phyloP scores from a whole-genome alignment of 208 protist genomes.

The Wallacemonas sp. region DNA sequence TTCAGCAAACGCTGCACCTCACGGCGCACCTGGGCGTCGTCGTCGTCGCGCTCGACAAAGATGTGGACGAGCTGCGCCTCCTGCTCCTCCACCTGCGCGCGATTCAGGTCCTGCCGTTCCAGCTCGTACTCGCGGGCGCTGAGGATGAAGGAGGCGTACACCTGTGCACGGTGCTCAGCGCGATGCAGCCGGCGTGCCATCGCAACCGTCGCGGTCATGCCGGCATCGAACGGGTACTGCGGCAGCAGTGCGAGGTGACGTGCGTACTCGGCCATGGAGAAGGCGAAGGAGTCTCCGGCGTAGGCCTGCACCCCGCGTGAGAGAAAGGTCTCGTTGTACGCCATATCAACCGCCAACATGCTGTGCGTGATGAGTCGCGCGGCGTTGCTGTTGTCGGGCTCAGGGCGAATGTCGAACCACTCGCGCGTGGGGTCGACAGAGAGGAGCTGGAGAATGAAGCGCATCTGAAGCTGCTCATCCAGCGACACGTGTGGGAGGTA shows the following conservation, averaged over 20 bases:
- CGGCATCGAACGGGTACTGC: slow-evolving; percentile 44
- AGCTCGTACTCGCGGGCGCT: slow-evolving; percentile 54
- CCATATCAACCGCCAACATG: slow-evolving; percentile 58
- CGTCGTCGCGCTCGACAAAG: slow-evolving; percentile 54
- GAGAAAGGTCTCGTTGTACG: slow-evolving; percentile 60
- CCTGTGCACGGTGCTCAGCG: slow-evolving; percentile 46
- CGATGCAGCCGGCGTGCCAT: slow-evolving; percentile 59
- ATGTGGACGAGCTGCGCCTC: slow-evolving; percentile 62
- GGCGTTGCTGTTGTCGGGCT: slow-evolving; percentile 37
- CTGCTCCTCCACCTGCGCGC: slow-evolving; percentile 56
- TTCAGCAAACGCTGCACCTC: slow-evolving; percentile 67
- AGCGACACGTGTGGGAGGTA: slow-evolving; percentile 41
- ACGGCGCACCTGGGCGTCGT: slow-evolving; percentile 26
- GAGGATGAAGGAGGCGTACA: slow-evolving; percentile 71
- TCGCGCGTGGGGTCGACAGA: slow-evolving; percentile 24
- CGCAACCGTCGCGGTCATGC: slow-evolving; percentile 44
- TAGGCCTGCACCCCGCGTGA: slow-evolving; percentile 54
- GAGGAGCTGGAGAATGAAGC: slow-evolving; percentile 73
- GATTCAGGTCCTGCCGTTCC: slow-evolving; percentile 31
- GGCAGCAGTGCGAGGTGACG: slow-evolving; percentile 54
- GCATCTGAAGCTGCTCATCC: slow-evolving; percentile 78
- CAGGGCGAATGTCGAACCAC: slow-evolving; percentile 50
- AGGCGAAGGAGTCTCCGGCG: slow-evolving; percentile 39
- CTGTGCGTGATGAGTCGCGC: slow-evolving; percentile 62
- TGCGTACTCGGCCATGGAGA: slow-evolving; percentile 46